A percentile compares a stretch with the other conserved stretches of the same genome.
These are phyloP conservation scores for Chlamydomonas sp. DNA, from an alignment of 139 green algal genomes.

Conservation along the genomic window DNA sequence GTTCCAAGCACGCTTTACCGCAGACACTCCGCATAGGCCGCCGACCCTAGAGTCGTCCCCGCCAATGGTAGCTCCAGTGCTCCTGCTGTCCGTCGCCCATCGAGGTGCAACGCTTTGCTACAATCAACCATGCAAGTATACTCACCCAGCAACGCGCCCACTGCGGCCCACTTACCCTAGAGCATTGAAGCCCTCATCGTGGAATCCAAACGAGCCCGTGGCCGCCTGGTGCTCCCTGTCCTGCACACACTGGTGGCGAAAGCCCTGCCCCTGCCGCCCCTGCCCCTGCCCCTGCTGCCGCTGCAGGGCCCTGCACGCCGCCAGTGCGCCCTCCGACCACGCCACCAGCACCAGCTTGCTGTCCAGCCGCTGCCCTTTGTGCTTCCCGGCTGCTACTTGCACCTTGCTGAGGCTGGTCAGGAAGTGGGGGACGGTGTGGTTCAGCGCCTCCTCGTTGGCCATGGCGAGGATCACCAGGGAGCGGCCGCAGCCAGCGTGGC, in stretches of 20 bases:
- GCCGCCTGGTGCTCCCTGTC: constrained; percentile 7
- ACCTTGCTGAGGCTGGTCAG: neutral
- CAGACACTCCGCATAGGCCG: no score
- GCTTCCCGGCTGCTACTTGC: neutral
- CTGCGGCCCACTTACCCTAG: neutral
- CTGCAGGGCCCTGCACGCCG: neutral
- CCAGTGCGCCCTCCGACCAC: neutral
- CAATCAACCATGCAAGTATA: no score
- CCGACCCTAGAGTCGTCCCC: no score
- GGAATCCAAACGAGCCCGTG: constrained; percentile 8
- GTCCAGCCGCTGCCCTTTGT: neutral
- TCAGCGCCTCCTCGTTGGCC: constrained; percentile 30
- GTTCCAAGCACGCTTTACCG: no score
- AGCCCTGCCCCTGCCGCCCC: neutral
- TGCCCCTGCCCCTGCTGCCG: no score
- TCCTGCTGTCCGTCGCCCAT: no score
- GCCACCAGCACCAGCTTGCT: constrained; percentile 11
- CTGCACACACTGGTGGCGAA: constrained; percentile 22
- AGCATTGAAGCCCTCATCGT: constrained; percentile 2
- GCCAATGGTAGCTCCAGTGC: no score
- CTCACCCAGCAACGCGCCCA: neutral
- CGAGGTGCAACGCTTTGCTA: no score
- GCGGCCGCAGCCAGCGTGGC: no score
- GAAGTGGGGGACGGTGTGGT: constrained; percentile 18
- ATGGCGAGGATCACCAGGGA: constrained; percentile 15